phyloP scores from a whole-genome alignment of 2,329 filamentous ascomycete genomes.

The Talaromyces sp. region DNA sequence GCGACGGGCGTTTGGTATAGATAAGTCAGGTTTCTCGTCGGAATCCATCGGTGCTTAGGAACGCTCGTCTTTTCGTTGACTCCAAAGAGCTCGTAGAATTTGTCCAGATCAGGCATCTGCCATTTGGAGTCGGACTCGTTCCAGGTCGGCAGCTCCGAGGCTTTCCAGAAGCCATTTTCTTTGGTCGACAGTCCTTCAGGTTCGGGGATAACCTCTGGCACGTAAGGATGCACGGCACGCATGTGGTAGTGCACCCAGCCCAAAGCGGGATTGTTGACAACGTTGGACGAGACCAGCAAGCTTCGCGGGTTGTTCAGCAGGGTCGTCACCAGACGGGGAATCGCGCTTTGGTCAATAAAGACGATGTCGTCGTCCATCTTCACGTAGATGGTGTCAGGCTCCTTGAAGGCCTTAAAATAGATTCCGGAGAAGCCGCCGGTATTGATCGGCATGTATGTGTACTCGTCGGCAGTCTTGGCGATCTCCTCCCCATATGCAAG shows the following conservation, averaged over 20 bases:
- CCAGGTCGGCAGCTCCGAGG: slow-evolving; percentile 9
- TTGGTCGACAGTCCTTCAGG: slow-evolving; percentile 5
- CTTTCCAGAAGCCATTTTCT: slow-evolving; percentile 9
- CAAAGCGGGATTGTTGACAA: slow-evolving; percentile 10
- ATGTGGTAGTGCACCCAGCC: slow-evolving; percentile 12
- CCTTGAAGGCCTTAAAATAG: slow-evolving; percentile 4
- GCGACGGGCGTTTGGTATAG: slow-evolving; percentile 11
- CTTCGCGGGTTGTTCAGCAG: slow-evolving; percentile 8
- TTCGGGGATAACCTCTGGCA: slow-evolving; percentile 6
- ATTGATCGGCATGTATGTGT: slow-evolving; percentile 4
- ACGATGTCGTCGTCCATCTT: slow-evolving; percentile 12
- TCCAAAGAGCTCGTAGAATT: slow-evolving; percentile 9
- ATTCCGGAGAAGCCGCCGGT: slow-evolving; percentile 5
- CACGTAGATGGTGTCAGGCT: slow-evolving; percentile 9
- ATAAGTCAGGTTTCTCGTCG: slow-evolving; percentile 5
- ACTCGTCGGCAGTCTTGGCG: slow-evolving; percentile 4
- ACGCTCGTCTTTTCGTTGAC: slow-evolving; percentile 9
- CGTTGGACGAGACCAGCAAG: slow-evolving; percentile 9
- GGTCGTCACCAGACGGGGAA: slow-evolving; percentile 7
- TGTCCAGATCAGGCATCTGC: slow-evolving; percentile 10
- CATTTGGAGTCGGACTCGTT: slow-evolving; percentile 4
- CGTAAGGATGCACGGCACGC: slow-evolving; percentile 11
- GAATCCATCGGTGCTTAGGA: slow-evolving; percentile 10
- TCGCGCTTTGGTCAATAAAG: slow-evolving; percentile 11
- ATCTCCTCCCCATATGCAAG: slow-evolving; percentile 9